A percentile compares a stretch with the other conserved stretches of the same genome.
phyloP scores from a whole-genome alignment of 1,284 basidiomycete genomes.

The Amylostereum chailletii region DNA sequence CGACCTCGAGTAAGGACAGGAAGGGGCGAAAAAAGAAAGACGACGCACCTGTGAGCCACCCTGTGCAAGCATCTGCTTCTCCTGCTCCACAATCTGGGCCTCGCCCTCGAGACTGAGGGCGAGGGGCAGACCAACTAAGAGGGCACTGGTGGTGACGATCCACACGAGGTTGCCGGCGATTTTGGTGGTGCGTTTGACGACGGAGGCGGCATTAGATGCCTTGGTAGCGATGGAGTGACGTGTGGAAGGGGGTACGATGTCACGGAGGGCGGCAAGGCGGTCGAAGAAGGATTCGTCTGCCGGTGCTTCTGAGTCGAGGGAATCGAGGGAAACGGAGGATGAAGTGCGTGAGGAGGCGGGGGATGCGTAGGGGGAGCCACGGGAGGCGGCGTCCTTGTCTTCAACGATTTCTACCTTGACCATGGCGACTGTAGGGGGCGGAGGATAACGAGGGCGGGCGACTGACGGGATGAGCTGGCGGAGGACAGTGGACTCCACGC shows the following conservation, averaged over 20 bases:
- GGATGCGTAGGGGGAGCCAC: slow-evolving; percentile 58
- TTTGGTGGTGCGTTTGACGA: slow-evolving; percentile 60
- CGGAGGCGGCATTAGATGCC: slow-evolving; percentile 50
- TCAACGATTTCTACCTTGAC: slow-evolving; percentile 82
- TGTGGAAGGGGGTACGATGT: slow-evolving; percentile 90
- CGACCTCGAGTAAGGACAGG: slow-evolving; percentile 9
- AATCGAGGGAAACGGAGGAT: slow-evolving; percentile 68
- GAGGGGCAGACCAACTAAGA: slow-evolving; percentile 89
- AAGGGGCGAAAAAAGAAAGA: slow-evolving; percentile 10
- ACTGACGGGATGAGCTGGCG: too few relatives aligned
- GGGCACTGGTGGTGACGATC: slow-evolving; percentile 89
- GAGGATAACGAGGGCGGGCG: too few relatives aligned
- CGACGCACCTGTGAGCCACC: slow-evolving; percentile 79
- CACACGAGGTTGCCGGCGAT: slow-evolving; percentile 85
- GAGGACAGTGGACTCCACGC: too few relatives aligned
- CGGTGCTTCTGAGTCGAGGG: slow-evolving; percentile 58
- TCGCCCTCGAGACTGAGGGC: slow-evolving; percentile 94
- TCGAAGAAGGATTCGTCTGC: slow-evolving; percentile 82
- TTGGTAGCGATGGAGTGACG: slow-evolving; percentile 66
- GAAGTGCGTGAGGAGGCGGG: slow-evolving; percentile 55
- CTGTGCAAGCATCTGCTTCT: slow-evolving; percentile 88
- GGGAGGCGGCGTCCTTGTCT: slow-evolving; percentile 48
- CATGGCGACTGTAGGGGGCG: slow-evolving; percentile 15
- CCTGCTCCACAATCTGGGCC: slow-evolving; percentile 88
- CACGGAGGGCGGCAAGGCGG: slow-evolving; percentile 84